Evolutionary conservation across 1,284 basidiomycete species (phyloP).

Genomic region (Microbotryum silenes-acaulis): DNA sequence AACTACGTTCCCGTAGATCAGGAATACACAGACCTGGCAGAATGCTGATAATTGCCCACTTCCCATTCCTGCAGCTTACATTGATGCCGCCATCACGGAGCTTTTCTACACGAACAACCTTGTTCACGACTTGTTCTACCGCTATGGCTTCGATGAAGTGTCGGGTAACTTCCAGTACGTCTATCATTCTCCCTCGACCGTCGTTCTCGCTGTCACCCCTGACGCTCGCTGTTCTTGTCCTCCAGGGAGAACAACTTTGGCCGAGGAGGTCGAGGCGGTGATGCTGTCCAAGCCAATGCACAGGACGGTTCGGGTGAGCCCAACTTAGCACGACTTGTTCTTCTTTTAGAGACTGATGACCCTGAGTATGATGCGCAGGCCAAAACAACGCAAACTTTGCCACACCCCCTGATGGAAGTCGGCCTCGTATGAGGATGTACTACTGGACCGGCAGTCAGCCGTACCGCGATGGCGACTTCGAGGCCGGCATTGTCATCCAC

Average conservation of each 20-base stretch:
- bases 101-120: slow-evolving; percentile 85
- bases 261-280: slow-evolving; percentile 72
- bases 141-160: slow-evolving; percentile 78
- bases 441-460: slow-evolving; percentile 84
- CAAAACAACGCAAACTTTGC: slow-evolving; percentile 48
- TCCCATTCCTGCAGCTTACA: slow-evolving; percentile 51
- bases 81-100: slow-evolving; percentile 78
- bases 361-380: too few relatives aligned
- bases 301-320: slow-evolving; percentile 73
- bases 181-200: too few relatives aligned
- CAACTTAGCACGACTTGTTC: slow-evolving; percentile 41
- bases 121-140: slow-evolving; percentile 47
- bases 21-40: too few relatives aligned
- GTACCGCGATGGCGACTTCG: slow-evolving; percentile 87
- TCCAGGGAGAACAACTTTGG: slow-evolving; percentile 74
- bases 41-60: not conserved
- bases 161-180: slow-evolving; percentile 77
- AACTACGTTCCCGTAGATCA: too few relatives aligned
- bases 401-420: slow-evolving; percentile 47
- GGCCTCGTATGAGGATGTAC: slow-evolving; percentile 93
- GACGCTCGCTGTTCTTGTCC: too few relatives aligned
- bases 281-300: slow-evolving; percentile 88
- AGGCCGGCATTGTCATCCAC: slow-evolving; percentile 45
- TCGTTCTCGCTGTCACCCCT: too few relatives aligned
- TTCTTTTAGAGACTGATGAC: too few relatives aligned